phyloP scores from a whole-genome alignment of 2,329 filamentous ascomycete genomes.

The Leptographium lundbergii region DNA sequence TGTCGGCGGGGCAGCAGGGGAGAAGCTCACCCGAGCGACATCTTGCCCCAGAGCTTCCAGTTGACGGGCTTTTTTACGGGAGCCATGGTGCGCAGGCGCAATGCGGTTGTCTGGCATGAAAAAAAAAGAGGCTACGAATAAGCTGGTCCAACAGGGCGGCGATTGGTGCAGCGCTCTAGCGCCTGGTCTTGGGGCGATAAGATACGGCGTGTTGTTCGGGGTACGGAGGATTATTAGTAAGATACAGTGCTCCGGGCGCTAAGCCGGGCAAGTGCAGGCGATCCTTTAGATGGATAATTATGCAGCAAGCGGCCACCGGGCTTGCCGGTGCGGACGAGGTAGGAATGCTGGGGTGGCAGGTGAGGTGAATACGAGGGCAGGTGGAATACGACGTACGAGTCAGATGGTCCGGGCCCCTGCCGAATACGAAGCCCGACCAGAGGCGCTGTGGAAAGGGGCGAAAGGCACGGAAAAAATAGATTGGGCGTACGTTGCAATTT shows the following conservation, averaged over 20 bases:
- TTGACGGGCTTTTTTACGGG: slow-evolving; percentile 30
- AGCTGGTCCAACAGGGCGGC: background rate
- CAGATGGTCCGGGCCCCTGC: background rate
- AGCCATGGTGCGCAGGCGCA: background rate
- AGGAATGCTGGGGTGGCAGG: background rate
- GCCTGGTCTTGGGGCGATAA: background rate
- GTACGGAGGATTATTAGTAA: too few relatives aligned
- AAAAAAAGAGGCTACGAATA: background rate
- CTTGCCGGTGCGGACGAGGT: background rate
- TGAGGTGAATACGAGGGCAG: too few relatives aligned
- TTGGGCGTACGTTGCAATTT: background rate
- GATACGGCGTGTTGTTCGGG: too few relatives aligned
- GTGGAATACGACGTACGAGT: background rate
- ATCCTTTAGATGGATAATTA: background rate
- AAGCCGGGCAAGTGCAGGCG: background rate
- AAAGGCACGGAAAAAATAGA: background rate
- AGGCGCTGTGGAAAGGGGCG: background rate
- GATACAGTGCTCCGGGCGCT: too few relatives aligned
- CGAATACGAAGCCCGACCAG: background rate
- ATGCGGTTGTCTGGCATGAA: background rate
- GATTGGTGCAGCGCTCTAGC: background rate
- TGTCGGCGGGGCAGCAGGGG: background rate
- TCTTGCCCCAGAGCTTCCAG: slow-evolving; percentile 53
- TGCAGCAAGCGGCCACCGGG: background rate
- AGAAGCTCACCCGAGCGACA: slow-evolving; percentile 50